Evolutionary conservation across 345 rosid genomes (phyloP), one percentile per base, ranked within the genome.

Genomic region (Ricinus communis): DNA sequence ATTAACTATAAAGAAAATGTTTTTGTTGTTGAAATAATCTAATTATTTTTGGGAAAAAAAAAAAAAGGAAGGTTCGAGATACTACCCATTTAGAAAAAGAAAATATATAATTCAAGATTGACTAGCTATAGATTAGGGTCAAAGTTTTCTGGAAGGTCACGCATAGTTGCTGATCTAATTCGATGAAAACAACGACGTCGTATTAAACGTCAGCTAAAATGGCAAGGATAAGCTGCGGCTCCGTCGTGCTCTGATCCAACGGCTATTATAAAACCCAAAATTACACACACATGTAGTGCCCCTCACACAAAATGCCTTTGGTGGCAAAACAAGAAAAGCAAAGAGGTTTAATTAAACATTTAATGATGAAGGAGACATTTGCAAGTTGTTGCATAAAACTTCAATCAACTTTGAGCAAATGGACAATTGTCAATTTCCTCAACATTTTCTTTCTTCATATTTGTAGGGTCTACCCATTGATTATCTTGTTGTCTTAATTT

Each of bases 71-170:
- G n/a, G n/a, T n/a, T n/a, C n/a, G n/a, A n/a, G n/a, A n/a, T n/a
- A n/a, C n/a, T n/a, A n/a, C n/a, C n/a, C n/a, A n/a, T n/a, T n/a
- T n/a, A n/a, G n/a, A n/a, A n/a, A n/a, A n/a, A n/a, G n/a, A n/a
- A n/a, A 38, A 9, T 38, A 38, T 38, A 38, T 38, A 38, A 38
- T 4, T 38, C 9, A 8, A 9, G 5, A 9, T 8, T 3, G 47
- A 43, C 47, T 43, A 43, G 8, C 2, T 43, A 43, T 1, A 43
- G 11, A 43, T 43, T 31, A 16, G 19, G 46, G 45, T 49, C 74
- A 53, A 52, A 6, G 3, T 2, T 10, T 68, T 68, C 71, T 40
- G 5, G 71, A 68, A 54, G 60, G 71, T 68, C 51, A 38, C 36
- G 12, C 22, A 38, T 53, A 22, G 15, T 1, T 8, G 10, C 36